These are phyloP conservation scores for Rhododendron henanense DNA, from an alignment of 148 eudicot genomes.

Conservation along the genomic window DNA sequence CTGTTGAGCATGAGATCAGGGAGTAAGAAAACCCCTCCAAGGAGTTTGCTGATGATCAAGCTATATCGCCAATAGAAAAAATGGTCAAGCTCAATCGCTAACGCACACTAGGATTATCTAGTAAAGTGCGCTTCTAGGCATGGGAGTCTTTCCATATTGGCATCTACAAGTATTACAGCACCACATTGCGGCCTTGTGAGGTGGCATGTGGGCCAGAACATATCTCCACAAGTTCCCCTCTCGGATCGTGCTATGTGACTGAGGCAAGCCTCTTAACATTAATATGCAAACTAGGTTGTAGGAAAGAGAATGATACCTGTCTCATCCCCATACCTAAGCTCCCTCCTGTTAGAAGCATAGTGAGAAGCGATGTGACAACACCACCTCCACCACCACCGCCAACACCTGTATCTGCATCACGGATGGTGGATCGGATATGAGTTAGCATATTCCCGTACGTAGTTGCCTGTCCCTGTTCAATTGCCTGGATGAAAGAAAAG, in stretches of 20 bases:
- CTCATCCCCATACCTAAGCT: constrained; percentile 32
- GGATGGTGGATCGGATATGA: constrained; percentile 47
- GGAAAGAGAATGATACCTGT: constrained; percentile 34
- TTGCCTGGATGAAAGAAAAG: constrained; percentile 52
- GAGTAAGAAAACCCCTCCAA: not conserved
- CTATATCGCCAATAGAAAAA: no score
- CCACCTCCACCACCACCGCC: constrained; percentile 25
- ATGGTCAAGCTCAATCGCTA: not conserved
- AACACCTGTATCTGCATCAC: constrained; percentile 18
- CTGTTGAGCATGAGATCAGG: not conserved
- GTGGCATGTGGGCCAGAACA: not conserved
- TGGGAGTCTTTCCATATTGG: no score
- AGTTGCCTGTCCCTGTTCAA: constrained; percentile 39
- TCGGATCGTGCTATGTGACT: not conserved
- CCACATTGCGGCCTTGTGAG: not conserved
- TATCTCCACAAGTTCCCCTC: not conserved
- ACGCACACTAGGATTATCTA: not conserved
- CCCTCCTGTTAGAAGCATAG: constrained; percentile 58
- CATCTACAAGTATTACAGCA: no score
- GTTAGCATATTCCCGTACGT: constrained; percentile 50
- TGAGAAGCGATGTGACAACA: constrained; percentile 38
- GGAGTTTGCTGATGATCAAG: not conserved
- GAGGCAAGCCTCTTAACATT: not conserved
- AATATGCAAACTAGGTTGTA: not conserved
- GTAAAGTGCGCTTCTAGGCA: not conserved